Conservation (phyloP, 345 rosid genomes). For the Reutealis trisperma region DNA sequence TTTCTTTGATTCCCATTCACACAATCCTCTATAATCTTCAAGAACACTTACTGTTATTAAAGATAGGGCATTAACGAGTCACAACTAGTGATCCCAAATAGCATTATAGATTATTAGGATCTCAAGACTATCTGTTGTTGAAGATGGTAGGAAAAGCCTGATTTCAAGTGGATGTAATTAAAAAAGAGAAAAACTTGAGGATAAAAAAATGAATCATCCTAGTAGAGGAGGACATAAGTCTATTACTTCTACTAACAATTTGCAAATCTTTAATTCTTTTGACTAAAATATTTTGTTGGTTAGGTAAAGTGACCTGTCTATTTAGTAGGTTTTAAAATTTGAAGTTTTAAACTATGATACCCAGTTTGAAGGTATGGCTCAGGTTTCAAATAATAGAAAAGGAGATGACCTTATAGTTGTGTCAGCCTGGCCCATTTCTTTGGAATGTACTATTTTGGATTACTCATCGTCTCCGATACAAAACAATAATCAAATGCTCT, state of each 20-base stretch:
- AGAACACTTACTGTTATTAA: not conserved
- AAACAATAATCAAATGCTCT: not conserved
- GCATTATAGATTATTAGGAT: not conserved
- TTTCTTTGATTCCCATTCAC: not conserved
- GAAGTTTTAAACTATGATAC: constrained; percentile 10
- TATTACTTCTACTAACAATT: constrained; percentile 8
- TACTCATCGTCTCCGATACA: not conserved
- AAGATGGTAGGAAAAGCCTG: constrained; percentile 7
- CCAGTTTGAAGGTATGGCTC: not conserved
- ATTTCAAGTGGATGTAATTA: not conserved
- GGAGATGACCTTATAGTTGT: not conserved
- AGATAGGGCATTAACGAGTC: not conserved
- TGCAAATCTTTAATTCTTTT: not conserved
- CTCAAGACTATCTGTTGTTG: not conserved
- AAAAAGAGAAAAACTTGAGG: constrained; percentile 11
- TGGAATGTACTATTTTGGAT: not conserved
- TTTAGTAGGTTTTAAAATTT: constrained; percentile 3
- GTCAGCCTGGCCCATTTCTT: not conserved
- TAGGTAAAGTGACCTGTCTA: constrained; percentile 23
- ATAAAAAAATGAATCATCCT: constrained; percentile 1
- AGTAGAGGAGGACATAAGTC: constrained; percentile 24
- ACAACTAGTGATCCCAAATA: not conserved
- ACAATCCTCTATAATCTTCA: not conserved
- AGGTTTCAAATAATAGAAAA: constrained; percentile 4
- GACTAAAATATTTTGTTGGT: constrained; percentile 12